These are phyloP conservation scores for Botrytis tulipae DNA, from an alignment of 2,329 filamentous ascomycete genomes.

Conservation along the genomic window DNA sequence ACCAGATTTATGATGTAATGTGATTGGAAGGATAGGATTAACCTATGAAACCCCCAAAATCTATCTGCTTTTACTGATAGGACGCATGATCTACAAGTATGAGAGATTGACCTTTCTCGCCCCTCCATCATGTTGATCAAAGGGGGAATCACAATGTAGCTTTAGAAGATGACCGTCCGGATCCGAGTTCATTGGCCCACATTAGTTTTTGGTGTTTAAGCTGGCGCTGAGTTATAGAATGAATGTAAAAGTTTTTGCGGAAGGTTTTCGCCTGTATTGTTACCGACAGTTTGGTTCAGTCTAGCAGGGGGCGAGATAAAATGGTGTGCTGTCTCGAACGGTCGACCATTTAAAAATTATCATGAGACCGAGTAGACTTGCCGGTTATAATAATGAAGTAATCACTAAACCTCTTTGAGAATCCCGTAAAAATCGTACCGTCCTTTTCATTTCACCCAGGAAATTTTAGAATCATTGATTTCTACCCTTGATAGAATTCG, in stretches of 20 bases:
- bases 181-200: conserved; percentile 14
- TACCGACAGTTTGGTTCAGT: conserved; percentile 19
- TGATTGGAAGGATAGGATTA: not conserved
- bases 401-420: not conserved
- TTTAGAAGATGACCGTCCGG: not conserved
- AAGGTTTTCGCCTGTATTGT: not conserved
- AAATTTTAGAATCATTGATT: not conserved
- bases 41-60: not conserved
- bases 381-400: not conserved
- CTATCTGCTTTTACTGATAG: not conserved
- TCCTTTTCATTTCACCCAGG: not conserved
- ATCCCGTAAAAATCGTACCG: not conserved
- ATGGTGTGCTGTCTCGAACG: conserved; percentile 9
- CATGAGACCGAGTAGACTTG: conserved; percentile 13
- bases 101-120: not conserved
- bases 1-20: not conserved
- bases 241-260: not conserved
- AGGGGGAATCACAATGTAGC: not conserved
- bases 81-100: not conserved
- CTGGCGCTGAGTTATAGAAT: not conserved
- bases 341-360: not conserved
- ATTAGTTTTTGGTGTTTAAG: not conserved
- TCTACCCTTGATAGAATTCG: not conserved
- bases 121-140: not conserved
- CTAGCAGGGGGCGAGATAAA: not conserved